Evolutionary conservation across 306 rosid genomes (phyloP).

Genomic region (Begonia peltatifolia): DNA sequence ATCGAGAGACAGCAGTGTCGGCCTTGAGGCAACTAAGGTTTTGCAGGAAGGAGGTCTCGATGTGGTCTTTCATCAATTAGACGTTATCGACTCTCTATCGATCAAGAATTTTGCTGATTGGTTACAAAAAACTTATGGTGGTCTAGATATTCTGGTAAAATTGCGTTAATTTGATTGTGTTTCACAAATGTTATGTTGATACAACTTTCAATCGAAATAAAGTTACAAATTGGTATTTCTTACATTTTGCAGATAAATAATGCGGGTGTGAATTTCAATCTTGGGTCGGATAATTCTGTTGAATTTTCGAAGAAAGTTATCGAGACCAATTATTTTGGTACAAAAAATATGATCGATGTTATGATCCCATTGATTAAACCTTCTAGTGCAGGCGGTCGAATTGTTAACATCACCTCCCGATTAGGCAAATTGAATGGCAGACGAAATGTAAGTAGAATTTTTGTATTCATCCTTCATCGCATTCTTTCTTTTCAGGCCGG

Average conservation of each 20-base stretch:
- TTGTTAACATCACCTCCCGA: conserved; percentile 77
- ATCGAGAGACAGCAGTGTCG: conserved; percentile 63
- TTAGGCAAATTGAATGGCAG: conserved; percentile 68
- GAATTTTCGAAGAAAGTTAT: conserved; percentile 49
- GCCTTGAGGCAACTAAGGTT: conserved; percentile 66
- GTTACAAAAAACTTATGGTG: conserved; percentile 60
- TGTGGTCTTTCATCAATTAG: conserved; percentile 57
- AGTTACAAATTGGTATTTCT: background rate
- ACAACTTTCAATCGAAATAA: too few species aligned
- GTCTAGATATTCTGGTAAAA: conserved; percentile 67
- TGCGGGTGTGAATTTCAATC: conserved; percentile 82
- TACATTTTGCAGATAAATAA: conserved; percentile 51
- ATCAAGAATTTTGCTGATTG: conserved; percentile 41
- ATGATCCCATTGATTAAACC: conserved; percentile 82
- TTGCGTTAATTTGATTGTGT: background rate
- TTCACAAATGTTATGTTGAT: background rate
- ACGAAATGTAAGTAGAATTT: conserved; percentile 46
- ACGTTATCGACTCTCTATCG: conserved; percentile 59
- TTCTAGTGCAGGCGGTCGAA: conserved; percentile 51
- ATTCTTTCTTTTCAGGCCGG: background rate
- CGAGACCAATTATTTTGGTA: conserved; percentile 64
- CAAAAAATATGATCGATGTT: conserved; percentile 58
- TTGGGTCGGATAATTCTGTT: conserved; percentile 60
- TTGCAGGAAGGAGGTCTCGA: conserved; percentile 77
- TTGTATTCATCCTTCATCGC: background rate